Base-by-base conservation (phyloP, 2,329 filamentous ascomycete genomes). In the Aspergillus sp. region DNA sequence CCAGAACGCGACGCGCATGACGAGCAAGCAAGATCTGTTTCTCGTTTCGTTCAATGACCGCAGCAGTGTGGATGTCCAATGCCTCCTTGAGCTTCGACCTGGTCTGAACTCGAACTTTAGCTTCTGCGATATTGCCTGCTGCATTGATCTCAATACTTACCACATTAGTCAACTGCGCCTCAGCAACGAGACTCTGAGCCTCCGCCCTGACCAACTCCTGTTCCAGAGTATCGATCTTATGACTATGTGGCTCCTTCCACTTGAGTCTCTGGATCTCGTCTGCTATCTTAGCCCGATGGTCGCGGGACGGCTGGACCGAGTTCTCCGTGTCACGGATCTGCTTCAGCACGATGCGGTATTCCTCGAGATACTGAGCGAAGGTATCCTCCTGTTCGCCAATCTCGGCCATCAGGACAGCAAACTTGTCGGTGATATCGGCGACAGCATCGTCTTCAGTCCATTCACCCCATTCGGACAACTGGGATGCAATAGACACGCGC, bases 401-500 rank as follows among this genome's bases (percentile, higher is more conserved):
- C 81, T 98, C 95, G 21, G 91, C 90, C 62, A 99, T 82, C 69
- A 99, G 82, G 41, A 98, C 94, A 55, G 92, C 95, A 55, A 99
- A 84, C 84, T 99, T 99, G 84, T 98, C 95, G 61, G 91, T 92
- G 68, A 99, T 86, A 74, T 98, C 95, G 55, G 87, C 92, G 70
- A 98, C 84, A 55, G 88, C 87, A 63, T 96, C 92, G 72, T 99
- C 95, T 56, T 87, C 86, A 2, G 93, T 97, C 62, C 91, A 86
- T 79, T 98, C 93, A 60, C 95, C 95, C 95, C 95, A 99, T 68
- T 98, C 93, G 7, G 92, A 96, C 48, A 99, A 86, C 80, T 98
- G 94, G 10, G 88, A 87, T 15, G 93, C 95, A 71, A 98, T 92
- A 53, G 87, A 87, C 62, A 91, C 80, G 59, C 92, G 91, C 81